Base-by-base conservation (phyloP, 345 rosid species). In the Corymbia maculata region DNA sequence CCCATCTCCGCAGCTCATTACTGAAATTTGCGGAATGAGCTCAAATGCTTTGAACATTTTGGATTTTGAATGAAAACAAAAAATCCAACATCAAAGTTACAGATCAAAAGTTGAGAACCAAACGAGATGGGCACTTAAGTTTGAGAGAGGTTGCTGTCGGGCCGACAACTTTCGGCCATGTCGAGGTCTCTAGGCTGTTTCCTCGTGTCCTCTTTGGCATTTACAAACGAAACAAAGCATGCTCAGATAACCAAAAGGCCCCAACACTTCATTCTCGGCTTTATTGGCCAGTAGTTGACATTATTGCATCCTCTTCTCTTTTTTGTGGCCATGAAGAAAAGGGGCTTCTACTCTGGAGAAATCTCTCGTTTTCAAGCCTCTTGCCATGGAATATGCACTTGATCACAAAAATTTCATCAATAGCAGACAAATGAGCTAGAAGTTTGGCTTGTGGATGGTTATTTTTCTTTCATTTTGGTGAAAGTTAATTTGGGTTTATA, bases 1-100 rank as follows among this genome's bases (percentile, higher is more conserved):
- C 24, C 92, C 93, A 51, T 85, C 91, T 6, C 90, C 89, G 8
- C 47, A 85, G 55, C 55, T 91, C 79, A 19, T 90, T 68, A 57
- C 88, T 17, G 47, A 70, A 70, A 75, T 36, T 36, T 75, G 82
- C 17, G 82, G 82, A 75, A 9, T 36, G 82, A 75, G 42, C n/a
- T 64, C 75, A n/a, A 64, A 15, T n/a, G 42, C 75, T 64, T 64
- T n/a, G 7, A 64, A 32, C 36, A 64, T n/a, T 64, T 64, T 64
- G 75, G 75, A n/a, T 64, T n/a, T 64, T 64, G 75, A n/a, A 64
- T 64, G 75, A 64, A 7, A 64, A 64, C 14, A 6, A 6, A 12
- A 64, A n/a, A 28, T 7, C n/a, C 75, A 13, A 64, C 36, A n/a
- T 64, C 42, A n/a, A 64, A 64, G 75, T n/a, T 7, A n/a, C 75